These are phyloP conservation scores for Cladophialophora yegresii DNA, from an alignment of 2,329 filamentous ascomycete species.

Conservation along the genomic window DNA sequence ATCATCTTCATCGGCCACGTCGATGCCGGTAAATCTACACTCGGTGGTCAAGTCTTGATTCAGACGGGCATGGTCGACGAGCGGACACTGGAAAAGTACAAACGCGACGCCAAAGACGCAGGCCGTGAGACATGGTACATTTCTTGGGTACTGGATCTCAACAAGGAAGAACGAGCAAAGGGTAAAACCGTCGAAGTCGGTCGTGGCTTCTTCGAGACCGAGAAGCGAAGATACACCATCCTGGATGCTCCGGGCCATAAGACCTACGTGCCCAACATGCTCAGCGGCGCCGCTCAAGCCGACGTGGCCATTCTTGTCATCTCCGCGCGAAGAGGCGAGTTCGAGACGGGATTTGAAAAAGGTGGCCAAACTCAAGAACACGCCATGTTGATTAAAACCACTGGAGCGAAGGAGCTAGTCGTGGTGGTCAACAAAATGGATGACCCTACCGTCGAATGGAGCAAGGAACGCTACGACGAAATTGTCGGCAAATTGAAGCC, in stretches of 20 bases:
- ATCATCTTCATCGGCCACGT: conserved; percentile 98
- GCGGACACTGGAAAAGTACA: conserved; percentile 97
- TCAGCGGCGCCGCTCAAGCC: conserved; percentile 88
- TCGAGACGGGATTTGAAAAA: conserved; percentile 96
- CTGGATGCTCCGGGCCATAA: conserved; percentile 97
- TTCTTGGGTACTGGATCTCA: conserved; percentile 96
- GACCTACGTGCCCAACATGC: conserved; percentile 98
- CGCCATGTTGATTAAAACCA: conserved; percentile 95
- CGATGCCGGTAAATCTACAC: conserved; percentile 94
- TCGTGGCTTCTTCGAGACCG: conserved; percentile 92
- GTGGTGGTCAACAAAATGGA: conserved; percentile 99
- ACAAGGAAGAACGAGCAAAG: conserved; percentile 92
- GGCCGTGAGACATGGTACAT: conserved; percentile 98
- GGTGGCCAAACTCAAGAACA: conserved; percentile 95
- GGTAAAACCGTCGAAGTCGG: conserved; percentile 98
- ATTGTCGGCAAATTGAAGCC: conserved; percentile 83
- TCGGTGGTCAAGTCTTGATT: conserved; percentile 91
- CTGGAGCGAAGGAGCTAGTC: conserved; percentile 94
- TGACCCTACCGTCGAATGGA: conserved; percentile 94
- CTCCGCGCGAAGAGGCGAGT: conserved; percentile 94
- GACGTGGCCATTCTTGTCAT: conserved; percentile 96
- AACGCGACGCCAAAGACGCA: conserved; percentile 91
- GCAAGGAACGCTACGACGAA: conserved; percentile 86
- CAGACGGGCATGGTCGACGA: conserved; percentile 99
- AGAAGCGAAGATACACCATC: conserved; percentile 94